Base-by-base conservation (phyloP, 805 yeast species). In the Barnettozyma sp. region DNA sequence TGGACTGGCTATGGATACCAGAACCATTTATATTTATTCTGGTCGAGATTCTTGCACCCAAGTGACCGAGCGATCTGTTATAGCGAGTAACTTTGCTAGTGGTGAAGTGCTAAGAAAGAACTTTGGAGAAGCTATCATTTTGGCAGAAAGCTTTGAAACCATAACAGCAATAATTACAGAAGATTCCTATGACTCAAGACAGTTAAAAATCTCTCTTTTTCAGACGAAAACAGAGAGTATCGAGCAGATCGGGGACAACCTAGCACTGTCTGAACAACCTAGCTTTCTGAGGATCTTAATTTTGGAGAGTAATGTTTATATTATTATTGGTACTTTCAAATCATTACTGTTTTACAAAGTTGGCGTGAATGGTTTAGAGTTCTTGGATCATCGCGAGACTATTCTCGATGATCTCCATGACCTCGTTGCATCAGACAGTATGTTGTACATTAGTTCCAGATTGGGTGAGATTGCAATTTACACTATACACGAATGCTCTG, bases 361-460 rank as follows among this genome's bases (percentile, higher is more conserved):
- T 21, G 35, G 15, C 1, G 39, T 33, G 3, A n/a, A 19, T 14
- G 39, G 35, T 1, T 13, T 36, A 4, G 9, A 4, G n/a, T 11
- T 22, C 10, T 6, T 28, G 6, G 12, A 9, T 16, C 16, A 26
- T 8, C n/a, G 23, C 8, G 10, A 17, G 3, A 15, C 38, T 8
- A 20, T 17, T 2, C 24, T 41, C 11, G 7, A 10, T 1, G 49
- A 48, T 8, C 50, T 50, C 2, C 46, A 53, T 44, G 55, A 49
- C 30, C 24, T 53, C 4, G 35, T 41, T 5, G 45, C 47, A 7
- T 15, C 28, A 4, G 34, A 42, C 5, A 30, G 46, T 21, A 15
- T 30, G 4, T 14, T 50, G 8, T 46, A 44, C 26, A 22, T 53
- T 14, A 44, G 49, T n/a, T 46, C 55, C 7, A 40, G 55, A 33